Evolutionary conservation across 441 rosid species (phyloP), one percentile per base, ranked within the genome.

Genomic region (Pelargonium myrrhifolium): DNA sequence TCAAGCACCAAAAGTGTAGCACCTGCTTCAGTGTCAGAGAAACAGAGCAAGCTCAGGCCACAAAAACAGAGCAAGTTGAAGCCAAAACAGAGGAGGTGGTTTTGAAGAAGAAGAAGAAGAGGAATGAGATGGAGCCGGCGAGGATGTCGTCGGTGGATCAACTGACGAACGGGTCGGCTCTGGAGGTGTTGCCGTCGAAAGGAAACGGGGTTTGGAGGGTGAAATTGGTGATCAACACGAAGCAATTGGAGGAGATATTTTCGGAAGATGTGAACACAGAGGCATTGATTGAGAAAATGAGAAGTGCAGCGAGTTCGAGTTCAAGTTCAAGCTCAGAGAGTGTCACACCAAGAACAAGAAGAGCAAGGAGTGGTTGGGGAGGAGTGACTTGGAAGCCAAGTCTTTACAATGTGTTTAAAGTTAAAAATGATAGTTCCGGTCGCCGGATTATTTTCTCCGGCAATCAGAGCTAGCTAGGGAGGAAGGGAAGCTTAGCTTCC

Each of bases 171-270:
- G 56, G 56, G 56, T 49, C 56, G 56, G 56, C 20, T 6, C 20
- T 49, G 21, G 56, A 49, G 56, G 56, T 49, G 56, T 49, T 49
- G 56, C 56, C 56, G 9, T 49, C 56, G 21, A 49, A 49, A 49
- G 20, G 20, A 20, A 49, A 49, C 56, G 56, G 56, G 2, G 56
- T 49, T 2, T 49, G 56, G 56, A 49, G 56, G 9, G 56, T 49
- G 9, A 49, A 49, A 18, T 8, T 49, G 56, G 56, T 49, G 56
- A 49, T 49, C 21, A n/a, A 49, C 56, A 49, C 56, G 15, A 49
- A 49, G 56, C 56, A 49, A 7, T 49, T 49, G 56, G 56, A 49
- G 56, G 56, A 49, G 15, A 49, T 49, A 49, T 49, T 49, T n/a
- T 49, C 56, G 5, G 56, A 49, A 18, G 20, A 49, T 4, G 56